These are phyloP conservation scores for Pholiota adiposa DNA, from an alignment of 1,284 basidiomycete species.

Conservation along the genomic window DNA sequence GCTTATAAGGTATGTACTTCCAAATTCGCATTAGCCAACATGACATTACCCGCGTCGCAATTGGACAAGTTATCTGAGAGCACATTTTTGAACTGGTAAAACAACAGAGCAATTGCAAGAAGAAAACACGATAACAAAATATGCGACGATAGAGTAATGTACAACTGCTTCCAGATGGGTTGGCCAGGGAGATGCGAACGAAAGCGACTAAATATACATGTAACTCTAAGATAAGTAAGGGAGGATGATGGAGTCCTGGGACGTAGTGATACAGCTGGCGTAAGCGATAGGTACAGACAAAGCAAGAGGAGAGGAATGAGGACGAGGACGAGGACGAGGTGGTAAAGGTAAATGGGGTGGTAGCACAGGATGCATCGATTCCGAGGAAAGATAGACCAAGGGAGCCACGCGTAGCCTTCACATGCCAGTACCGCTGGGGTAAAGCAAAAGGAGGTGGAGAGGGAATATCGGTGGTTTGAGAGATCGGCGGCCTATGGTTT, in stretches of 20 bases:
- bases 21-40: not conserved
- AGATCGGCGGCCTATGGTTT: not conserved
- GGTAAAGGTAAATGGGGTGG: too few species aligned
- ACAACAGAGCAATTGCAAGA: not conserved
- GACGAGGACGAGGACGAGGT: not conserved
- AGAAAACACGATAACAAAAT: not conserved
- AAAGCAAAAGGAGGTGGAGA: not conserved
- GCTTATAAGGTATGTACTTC: not conserved
- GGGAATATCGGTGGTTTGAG: not conserved
- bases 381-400: not conserved
- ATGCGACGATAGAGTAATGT: not conserved
- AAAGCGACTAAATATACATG: constrained; percentile 6
- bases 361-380: not conserved
- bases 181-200: not conserved
- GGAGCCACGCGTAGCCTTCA: not conserved
- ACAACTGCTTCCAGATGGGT: not conserved
- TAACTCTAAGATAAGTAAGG: not conserved
- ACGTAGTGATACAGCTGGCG: constrained; percentile 13
- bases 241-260: not conserved
- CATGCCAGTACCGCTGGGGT: constrained; percentile 1
- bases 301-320: not conserved
- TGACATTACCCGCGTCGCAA: not conserved
- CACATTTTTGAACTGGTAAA: not conserved
- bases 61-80: not conserved
- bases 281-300: not conserved